Base-by-base conservation (phyloP, 2,329 filamentous ascomycete species). In the Ophiosphaerella narmari region DNA sequence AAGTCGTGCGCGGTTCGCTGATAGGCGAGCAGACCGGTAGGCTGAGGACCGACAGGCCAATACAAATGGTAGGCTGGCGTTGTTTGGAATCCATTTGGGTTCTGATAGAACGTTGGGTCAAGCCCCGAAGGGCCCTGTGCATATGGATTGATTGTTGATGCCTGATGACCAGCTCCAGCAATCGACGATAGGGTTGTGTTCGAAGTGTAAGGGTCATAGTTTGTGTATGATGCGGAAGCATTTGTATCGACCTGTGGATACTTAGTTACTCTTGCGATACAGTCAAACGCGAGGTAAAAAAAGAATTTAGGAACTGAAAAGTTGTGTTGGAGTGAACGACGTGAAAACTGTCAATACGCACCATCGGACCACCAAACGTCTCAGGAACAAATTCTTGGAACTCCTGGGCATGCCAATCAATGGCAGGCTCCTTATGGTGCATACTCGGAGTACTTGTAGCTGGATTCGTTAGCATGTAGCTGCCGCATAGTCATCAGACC, bases 1-100 rank as follows among this genome's bases (percentile, higher is more conserved):
- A 97, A 90, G 67, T 97, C 92, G 67, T 95, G 90, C 1, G 90
- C 86, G 49, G 88, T 87, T 51, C 90, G 86, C 70, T 99, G 93
- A 67, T 96, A 96, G 2, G 88, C 86, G 59, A 89, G 80, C 26
- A 96, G 80, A 56, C 91, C 91, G 55, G 93, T 89, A 52, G 86
- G 84, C 68, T 91, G 84, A n/a, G 90, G 86, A 5, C 90, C 91
- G 48, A 92, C 83, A 0, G 92, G 91, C 29, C 91, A 90, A 72
- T 99, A 99, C 11, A 96, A 82, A 72, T 99, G 94, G 71, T 97
- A 96, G 8, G 72, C 60, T 23, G 82, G 82, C 52, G 80, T 74
- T 39, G 84, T 59, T 43, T 74, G 81, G 65, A 84, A 86, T 46
- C 79, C 77, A 48, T 78, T 76, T 54, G 82, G 74, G 48, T 79